Evolutionary conservation across 495 filamentous ascomycete genomes (phyloP).

Genomic region (Penicillium soppii): DNA sequence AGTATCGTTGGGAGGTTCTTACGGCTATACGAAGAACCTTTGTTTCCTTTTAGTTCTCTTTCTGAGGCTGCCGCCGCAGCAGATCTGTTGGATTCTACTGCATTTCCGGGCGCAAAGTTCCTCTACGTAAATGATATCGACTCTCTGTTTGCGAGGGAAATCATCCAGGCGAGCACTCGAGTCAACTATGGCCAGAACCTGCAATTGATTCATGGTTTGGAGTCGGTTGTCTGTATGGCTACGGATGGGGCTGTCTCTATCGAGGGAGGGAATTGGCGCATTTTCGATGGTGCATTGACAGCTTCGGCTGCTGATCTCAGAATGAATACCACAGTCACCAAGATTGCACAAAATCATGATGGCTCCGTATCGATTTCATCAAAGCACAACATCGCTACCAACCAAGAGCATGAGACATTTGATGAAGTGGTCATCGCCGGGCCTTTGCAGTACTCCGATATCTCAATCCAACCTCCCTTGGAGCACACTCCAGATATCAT

Average conservation of each 20-base stretch:
- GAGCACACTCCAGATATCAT: slow-evolving; percentile 64
- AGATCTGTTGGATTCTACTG: slow-evolving; percentile 62
- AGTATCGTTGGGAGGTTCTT: slow-evolving; percentile 70
- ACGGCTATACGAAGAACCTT: slow-evolving; percentile 73
- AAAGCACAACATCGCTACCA: slow-evolving; percentile 23
- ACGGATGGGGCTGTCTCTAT: slow-evolving; percentile 79
- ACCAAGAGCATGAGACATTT: slow-evolving; percentile 48
- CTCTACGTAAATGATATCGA: slow-evolving; percentile 67
- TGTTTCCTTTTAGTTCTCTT: slow-evolving; percentile 81
- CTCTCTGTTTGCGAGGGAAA: slow-evolving; percentile 68
- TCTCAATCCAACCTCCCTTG: slow-evolving; percentile 53
- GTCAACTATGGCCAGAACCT: slow-evolving; percentile 97
- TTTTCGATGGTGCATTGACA: slow-evolving; percentile 80
- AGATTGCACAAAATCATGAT: slow-evolving; percentile 49
- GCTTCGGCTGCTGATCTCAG: slow-evolving; percentile 56
- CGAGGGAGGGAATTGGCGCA: slow-evolving; percentile 90
- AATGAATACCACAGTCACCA: slow-evolving; percentile 70
- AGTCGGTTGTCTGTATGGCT: slow-evolving; percentile 92
- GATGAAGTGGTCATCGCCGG: slow-evolving; percentile 79
- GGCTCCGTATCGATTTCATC: slow-evolving; percentile 53
- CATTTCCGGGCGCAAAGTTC: slow-evolving; percentile 68
- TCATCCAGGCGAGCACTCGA: slow-evolving; percentile 88
- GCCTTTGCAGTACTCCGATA: slow-evolving; percentile 73
- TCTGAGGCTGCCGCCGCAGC: slow-evolving; percentile 62
- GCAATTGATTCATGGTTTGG: slow-evolving; percentile 78